Conservation (phyloP, 345 rosid species). For the Melaleuca quinquenervia region DNA sequence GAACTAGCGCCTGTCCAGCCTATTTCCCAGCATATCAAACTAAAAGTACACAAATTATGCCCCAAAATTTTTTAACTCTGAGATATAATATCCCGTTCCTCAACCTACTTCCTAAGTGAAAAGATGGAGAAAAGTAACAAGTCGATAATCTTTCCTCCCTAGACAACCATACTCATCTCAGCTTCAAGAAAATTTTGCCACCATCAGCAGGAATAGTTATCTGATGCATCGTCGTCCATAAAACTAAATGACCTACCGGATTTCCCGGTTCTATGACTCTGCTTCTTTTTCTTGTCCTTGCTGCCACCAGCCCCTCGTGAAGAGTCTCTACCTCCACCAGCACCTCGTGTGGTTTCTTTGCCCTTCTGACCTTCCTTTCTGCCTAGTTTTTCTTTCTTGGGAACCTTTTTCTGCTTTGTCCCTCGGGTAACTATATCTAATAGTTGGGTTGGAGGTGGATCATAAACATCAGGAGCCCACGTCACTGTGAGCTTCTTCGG, state of each 20-base stretch:
- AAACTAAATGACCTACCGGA: conserved; percentile 8
- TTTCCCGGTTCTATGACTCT: conserved; percentile 24
- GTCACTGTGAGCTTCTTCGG: conserved; percentile 38
- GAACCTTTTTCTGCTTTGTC: conserved; percentile 40
- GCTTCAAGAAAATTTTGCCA: background rate
- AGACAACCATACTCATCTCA: background rate
- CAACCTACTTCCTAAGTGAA: background rate
- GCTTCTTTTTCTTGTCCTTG: conserved; percentile 55
- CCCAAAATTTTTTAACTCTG: background rate
- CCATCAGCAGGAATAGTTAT: background rate
- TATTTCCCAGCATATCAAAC: background rate
- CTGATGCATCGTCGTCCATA: background rate
- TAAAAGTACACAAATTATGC: background rate
- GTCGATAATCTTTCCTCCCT: background rate
- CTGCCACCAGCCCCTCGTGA: conserved; percentile 34
- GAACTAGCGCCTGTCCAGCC: background rate
- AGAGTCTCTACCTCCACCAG: conserved; percentile 28
- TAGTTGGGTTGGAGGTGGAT: conserved; percentile 59
- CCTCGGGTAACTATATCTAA: conserved; percentile 41
- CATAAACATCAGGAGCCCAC: conserved; percentile 89
- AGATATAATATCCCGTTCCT: background rate
- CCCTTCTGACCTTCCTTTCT: conserved; percentile 55
- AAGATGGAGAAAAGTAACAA: background rate
- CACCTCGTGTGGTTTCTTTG: conserved; percentile 36
- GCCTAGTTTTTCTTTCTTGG: conserved; percentile 47